These are phyloP conservation scores for Gracilaria caudata DNA, from an alignment of 23 red algal genomes.

Conservation along the genomic window DNA sequence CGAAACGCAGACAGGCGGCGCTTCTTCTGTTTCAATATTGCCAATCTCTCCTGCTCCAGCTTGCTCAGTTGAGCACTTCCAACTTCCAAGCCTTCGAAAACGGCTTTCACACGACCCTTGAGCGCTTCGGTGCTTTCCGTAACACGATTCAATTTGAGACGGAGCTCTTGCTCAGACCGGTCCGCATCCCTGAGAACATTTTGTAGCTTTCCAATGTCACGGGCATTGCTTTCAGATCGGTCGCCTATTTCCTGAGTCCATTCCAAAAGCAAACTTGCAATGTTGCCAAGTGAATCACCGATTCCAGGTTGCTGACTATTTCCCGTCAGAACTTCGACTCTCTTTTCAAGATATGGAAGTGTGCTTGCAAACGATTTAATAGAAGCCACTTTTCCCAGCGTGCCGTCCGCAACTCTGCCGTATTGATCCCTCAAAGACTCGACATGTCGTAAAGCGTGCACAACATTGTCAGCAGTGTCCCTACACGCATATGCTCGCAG, in stretches of 20 bases:
- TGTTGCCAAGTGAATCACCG: slow-evolving; percentile 26
- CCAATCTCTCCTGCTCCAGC: slow-evolving; percentile 25
- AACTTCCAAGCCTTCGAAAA: slow-evolving; percentile 23
- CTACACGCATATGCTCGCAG: slow-evolving; percentile 12
- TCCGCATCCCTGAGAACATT: not conserved
- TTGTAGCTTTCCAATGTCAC: slow-evolving; percentile 19
- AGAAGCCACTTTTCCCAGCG: slow-evolving; percentile 36
- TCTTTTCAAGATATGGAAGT: slow-evolving; percentile 30
- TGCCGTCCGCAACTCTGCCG: slow-evolving; percentile 32
- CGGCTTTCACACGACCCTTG: slow-evolving; percentile 20
- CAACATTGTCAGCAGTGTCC: slow-evolving; percentile 34
- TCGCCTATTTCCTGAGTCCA: slow-evolving; percentile 31
- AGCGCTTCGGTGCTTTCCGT: slow-evolving; percentile 16
- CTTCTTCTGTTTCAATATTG: slow-evolving; percentile 39
- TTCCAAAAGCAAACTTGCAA: slow-evolving; percentile 27
- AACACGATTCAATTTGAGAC: slow-evolving; percentile 22
- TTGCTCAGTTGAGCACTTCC: slow-evolving; percentile 36
- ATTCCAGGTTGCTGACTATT: slow-evolving; percentile 35
- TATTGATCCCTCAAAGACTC: not conserved
- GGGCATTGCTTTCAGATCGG: slow-evolving; percentile 5
- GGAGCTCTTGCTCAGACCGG: slow-evolving; percentile 13
- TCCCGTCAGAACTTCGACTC: slow-evolving; percentile 32
- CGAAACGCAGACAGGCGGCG: slow-evolving; percentile 23
- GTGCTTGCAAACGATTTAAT: slow-evolving; percentile 27
- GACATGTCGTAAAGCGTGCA: slow-evolving; percentile 17